phyloP scores from a whole-genome alignment of 2,329 filamentous ascomycete species.

The Myrmaecium sp. region DNA sequence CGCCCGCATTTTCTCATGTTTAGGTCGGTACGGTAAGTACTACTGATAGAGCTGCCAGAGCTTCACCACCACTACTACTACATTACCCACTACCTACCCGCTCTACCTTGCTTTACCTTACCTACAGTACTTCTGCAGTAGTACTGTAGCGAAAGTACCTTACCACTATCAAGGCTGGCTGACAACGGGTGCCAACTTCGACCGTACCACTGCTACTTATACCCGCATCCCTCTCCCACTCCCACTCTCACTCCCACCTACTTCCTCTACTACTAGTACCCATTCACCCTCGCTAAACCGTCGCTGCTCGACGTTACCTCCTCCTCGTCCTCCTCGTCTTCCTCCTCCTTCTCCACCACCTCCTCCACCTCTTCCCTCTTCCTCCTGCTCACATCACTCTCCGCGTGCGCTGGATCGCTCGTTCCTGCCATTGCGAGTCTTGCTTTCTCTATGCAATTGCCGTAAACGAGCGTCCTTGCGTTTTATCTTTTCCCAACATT shows the following conservation, averaged over 20 bases:
- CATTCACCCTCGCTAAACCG: neutral
- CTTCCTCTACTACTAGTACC: neutral
- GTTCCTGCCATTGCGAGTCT: constrained; percentile 7
- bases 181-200: no score
- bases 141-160: no score
- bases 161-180: no score
- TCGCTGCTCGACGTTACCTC: neutral
- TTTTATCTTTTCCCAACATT: constrained; percentile 7
- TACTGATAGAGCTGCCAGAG: no score
- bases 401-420: constrained; percentile 18
- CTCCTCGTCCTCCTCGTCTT: no score
- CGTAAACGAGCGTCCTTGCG: constrained; percentile 5
- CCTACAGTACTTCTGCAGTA: no score
- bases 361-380: neutral
- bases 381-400: constrained; percentile 2
- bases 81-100: no score
- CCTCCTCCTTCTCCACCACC: neutral
- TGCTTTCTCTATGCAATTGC: constrained; percentile 7
- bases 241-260: constrained; percentile 1
- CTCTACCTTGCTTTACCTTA: no score
- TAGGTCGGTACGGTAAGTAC: no score
- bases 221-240: constrained; percentile 1
- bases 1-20: no score
- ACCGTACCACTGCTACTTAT: no score
- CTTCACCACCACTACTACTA: no score